Percentiles rank a stretch among this genome's conserved stretches.
Evolutionary conservation across 139 green algal genomes (phyloP).

Genomic region (Deuterostichococcus epilithicus): DNA sequence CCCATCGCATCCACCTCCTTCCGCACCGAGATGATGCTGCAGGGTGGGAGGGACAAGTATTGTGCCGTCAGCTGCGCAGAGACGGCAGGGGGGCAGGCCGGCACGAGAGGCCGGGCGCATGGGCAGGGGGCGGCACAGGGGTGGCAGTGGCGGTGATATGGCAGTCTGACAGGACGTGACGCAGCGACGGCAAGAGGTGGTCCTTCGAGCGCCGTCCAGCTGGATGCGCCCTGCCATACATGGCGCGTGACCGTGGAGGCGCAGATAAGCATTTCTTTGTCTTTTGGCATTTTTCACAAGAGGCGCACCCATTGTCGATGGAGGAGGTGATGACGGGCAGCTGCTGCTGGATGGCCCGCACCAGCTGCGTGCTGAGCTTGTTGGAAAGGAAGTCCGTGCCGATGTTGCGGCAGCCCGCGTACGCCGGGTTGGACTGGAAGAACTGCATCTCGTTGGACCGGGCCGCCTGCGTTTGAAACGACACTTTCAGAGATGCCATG

Average conservation of each 20-base stretch:
- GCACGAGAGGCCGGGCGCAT: not conserved
- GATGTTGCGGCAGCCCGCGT: constrained; percentile 52
- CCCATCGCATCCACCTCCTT: constrained; percentile 75
- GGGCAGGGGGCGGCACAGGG: too few species aligned
- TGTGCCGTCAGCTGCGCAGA: constrained; percentile 8
- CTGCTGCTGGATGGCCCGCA: constrained; percentile 76
- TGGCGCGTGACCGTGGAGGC: too few species aligned
- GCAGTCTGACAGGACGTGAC: too few species aligned
- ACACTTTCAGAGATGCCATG: too few species aligned
- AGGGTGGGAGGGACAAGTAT: too few species aligned
- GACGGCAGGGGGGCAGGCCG: not conserved
- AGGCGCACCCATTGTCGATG: constrained; percentile 53
- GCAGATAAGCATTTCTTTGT: too few species aligned
- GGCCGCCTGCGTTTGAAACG: constrained; percentile 66
- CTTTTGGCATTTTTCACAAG: too few species aligned
- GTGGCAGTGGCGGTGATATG: too few species aligned
- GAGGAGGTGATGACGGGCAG: constrained; percentile 80
- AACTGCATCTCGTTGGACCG: constrained; percentile 72
- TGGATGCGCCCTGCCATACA: too few species aligned
- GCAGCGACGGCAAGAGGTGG: too few species aligned
- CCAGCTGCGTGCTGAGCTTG: constrained; percentile 76
- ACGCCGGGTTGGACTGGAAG: constrained; percentile 64
- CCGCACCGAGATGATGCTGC: constrained; percentile 62
- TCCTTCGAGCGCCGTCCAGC: too few species aligned
- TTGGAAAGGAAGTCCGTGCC: constrained; percentile 71